A percentile compares a stretch with the other conserved stretches of the same genome.
Evolutionary conservation across 2,329 filamentous ascomycete genomes (phyloP).

Genomic region (Fusarium sp.): DNA sequence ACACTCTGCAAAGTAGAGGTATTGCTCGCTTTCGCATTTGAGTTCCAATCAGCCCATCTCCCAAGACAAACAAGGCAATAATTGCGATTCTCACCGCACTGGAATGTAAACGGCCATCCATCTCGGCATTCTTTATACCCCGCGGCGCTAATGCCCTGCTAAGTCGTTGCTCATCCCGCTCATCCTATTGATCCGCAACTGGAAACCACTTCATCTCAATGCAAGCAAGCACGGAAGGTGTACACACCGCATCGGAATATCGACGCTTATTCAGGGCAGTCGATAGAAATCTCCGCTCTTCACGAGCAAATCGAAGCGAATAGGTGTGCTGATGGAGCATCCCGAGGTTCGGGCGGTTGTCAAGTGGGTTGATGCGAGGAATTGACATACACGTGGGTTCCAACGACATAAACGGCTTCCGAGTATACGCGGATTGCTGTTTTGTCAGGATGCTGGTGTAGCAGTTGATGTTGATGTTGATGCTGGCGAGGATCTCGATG

Average conservation of each 20-base stretch:
- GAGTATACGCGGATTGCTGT: neutral
- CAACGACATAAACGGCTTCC: neutral
- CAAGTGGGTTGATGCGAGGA: neutral
- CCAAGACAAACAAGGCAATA: constrained; percentile 23
- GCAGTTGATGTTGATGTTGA: neutral
- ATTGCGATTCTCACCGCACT: constrained; percentile 12
- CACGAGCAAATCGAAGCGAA: constrained; percentile 8
- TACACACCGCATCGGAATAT: neutral
- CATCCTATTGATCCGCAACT: constrained; percentile 10
- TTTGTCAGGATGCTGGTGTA: neutral
- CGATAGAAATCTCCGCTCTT: constrained; percentile 15
- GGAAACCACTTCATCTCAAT: constrained; percentile 26
- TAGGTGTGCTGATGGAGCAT: constrained; percentile 36
- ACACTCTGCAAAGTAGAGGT: too few species aligned
- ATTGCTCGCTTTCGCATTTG: neutral
- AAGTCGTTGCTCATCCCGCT: neutral
- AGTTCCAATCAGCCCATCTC: constrained; percentile 3
- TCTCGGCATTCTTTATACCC: constrained; percentile 3
- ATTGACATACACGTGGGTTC: constrained; percentile 32
- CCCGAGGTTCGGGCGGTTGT: constrained; percentile 30
- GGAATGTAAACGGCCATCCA: neutral
- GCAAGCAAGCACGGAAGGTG: constrained; percentile 1
- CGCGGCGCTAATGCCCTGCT: neutral
- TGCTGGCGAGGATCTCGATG: neutral
- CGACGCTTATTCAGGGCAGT: neutral